These are phyloP conservation scores for Panicum virgatum DNA, from an alignment of 202 grass and related monocot genomes.

Conservation along the genomic window DNA sequence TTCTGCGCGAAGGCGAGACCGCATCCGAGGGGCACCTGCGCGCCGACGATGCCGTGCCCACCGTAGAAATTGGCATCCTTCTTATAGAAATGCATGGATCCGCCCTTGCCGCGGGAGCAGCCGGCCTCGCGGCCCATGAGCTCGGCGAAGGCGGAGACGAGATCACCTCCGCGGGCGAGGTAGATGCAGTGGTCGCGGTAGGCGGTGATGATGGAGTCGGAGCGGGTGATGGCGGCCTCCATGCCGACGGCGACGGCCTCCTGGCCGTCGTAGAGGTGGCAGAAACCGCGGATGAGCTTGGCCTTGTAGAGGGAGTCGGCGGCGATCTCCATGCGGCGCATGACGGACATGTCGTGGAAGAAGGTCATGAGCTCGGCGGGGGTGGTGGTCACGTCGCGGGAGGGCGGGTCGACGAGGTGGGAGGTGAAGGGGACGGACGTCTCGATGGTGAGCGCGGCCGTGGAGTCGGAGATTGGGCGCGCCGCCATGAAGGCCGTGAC, in stretches of 20 bases:
- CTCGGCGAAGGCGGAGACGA: conserved; percentile 77
- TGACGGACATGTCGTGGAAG: conserved; percentile 85
- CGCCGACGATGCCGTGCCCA: conserved; percentile 93
- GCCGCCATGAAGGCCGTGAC: conserved; percentile 22
- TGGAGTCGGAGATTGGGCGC: conserved; percentile 55
- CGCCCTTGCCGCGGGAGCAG: conserved; percentile 91
- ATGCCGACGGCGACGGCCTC: conserved; percentile 86
- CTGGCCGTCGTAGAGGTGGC: conserved; percentile 98
- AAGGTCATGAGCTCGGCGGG: conserved; percentile 77
- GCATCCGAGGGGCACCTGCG: conserved; percentile 90
- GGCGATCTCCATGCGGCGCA: conserved; percentile 98
- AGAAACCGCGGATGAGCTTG: conserved; percentile 98
- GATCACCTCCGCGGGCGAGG: conserved; percentile 78
- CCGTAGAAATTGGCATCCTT: conserved; percentile 95
- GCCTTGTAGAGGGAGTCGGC: conserved; percentile 99
- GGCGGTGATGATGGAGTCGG: conserved; percentile 89
- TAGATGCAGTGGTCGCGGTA: conserved; percentile 96
- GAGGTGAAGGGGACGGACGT: conserved; percentile 89
- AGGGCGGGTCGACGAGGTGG: conserved; percentile 83
- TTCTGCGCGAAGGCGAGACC: conserved; percentile 92
- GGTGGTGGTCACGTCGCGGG: conserved; percentile 74
- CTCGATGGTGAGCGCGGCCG: conserved; percentile 72
- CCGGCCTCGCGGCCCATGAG: conserved; percentile 84
- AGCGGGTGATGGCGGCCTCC: conserved; percentile 84
- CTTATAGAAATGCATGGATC: conserved; percentile 99